Percentiles rank a stretch among this genome's conserved stretches.
phyloP scores from a whole-genome alignment of 1,139 yeast genomes.

The Yamadazyma sp. region DNA sequence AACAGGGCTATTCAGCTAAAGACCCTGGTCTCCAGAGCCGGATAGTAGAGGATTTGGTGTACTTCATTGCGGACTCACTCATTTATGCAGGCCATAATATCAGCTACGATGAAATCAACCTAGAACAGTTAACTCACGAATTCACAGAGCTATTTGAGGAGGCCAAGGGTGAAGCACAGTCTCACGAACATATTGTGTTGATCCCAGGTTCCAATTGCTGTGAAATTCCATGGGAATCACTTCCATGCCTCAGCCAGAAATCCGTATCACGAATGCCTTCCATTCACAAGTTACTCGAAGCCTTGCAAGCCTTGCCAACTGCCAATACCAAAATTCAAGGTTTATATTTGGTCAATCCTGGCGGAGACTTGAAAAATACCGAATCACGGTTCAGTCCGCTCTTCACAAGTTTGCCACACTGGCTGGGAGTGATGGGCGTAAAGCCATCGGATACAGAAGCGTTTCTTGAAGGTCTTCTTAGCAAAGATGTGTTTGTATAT shows the following conservation, averaged over 20 bases:
- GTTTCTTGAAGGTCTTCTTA: slow-evolving; percentile 32
- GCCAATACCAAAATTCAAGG: slow-evolving; percentile 8
- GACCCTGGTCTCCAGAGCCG: slow-evolving; percentile 14
- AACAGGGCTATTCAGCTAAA: slow-evolving; percentile 31
- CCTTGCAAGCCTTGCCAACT: slow-evolving; percentile 25
- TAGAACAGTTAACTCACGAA: slow-evolving; percentile 50
- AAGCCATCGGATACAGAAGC: slow-evolving; percentile 55
- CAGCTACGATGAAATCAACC: slow-evolving; percentile 60
- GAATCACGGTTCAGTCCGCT: slow-evolving; percentile 55
- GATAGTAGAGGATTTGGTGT: slow-evolving; percentile 51
- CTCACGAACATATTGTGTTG: slow-evolving; percentile 58
- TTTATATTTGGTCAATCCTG: slow-evolving; percentile 72
- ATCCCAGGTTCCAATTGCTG: slow-evolving; percentile 66
- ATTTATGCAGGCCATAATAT: slow-evolving; percentile 64
- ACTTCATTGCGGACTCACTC: slow-evolving; percentile 59
- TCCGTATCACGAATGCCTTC: slow-evolving; percentile 82
- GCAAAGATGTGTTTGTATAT: slow-evolving; percentile 63
- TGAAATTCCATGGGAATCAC: slow-evolving; percentile 85
- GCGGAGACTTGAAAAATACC: slow-evolving; percentile 70
- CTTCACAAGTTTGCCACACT: slow-evolving; percentile 40
- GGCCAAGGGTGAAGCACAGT: not conserved
- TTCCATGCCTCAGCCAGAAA: slow-evolving; percentile 50
- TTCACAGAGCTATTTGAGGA: slow-evolving; percentile 33
- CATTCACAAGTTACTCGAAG: slow-evolving; percentile 42
- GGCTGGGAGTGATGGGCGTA: slow-evolving; percentile 56